Evolutionary conservation across 1,139 yeast genomes (phyloP).

Genomic region (Sugiyamaella castrensis): DNA sequence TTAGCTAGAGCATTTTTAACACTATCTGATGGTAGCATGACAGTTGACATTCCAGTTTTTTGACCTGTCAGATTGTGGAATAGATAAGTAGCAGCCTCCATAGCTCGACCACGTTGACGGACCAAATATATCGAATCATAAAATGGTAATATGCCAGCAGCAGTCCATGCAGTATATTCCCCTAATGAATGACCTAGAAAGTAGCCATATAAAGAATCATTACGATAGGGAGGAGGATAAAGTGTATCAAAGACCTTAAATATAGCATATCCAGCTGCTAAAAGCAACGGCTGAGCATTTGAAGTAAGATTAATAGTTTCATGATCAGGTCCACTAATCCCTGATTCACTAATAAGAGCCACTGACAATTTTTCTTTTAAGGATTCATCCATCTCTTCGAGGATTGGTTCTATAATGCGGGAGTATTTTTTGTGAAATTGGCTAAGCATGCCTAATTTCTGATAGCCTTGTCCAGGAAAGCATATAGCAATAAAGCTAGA

Average conservation of each 20-base stretch:
- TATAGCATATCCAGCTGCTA: slow-evolving; percentile 47
- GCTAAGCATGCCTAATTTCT: slow-evolving; percentile 38
- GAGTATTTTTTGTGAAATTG: slow-evolving; percentile 28
- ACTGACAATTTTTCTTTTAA: slow-evolving; percentile 31
- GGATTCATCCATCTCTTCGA: slow-evolving; percentile 36
- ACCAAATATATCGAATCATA: slow-evolving; percentile 49
- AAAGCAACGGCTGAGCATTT: slow-evolving; percentile 62
- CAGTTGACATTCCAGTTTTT: slow-evolving; percentile 12
- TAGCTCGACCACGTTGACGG: slow-evolving; percentile 49
- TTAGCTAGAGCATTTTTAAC: slow-evolving; percentile 2
- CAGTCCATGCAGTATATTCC: slow-evolving; percentile 53
- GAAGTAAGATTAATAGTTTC: slow-evolving; percentile 40
- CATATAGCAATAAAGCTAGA: not conserved
- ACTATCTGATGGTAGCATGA: slow-evolving; percentile 6
- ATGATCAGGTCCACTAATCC: slow-evolving; percentile 18
- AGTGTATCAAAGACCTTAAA: slow-evolving; percentile 35
- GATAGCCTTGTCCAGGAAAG: slow-evolving; percentile 44
- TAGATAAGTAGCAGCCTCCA: slow-evolving; percentile 40
- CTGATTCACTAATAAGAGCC: slow-evolving; percentile 26
- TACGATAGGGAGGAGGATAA: slow-evolving; percentile 18
- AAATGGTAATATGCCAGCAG: slow-evolving; percentile 45
- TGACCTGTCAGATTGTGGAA: slow-evolving; percentile 6
- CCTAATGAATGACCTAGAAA: slow-evolving; percentile 61
- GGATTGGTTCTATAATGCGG: slow-evolving; percentile 27
- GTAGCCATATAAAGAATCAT: slow-evolving; percentile 3